Percentiles rank a stretch among this genome's conserved stretches.
phyloP scores from a whole-genome alignment of 768 basidiomycete genomes.

The Auricularia auricula-judae region DNA sequence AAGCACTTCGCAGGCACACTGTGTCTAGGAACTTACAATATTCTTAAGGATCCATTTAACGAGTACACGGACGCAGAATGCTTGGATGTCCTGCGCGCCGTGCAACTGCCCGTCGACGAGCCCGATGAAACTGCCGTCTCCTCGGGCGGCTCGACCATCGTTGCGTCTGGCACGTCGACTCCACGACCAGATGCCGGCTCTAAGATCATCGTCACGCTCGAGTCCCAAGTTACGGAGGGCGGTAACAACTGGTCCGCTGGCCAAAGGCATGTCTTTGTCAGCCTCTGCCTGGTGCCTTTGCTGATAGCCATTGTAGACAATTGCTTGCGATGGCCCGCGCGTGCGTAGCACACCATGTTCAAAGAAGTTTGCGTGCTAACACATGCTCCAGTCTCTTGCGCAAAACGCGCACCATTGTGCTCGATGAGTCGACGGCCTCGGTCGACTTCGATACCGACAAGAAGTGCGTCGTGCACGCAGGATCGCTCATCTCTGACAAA shows the following conservation, averaged over 20 bases:
- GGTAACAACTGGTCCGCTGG: conserved; percentile 33
- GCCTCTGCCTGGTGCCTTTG: too few relatives aligned
- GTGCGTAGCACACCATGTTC: not conserved
- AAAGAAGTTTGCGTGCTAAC: conserved; percentile 21
- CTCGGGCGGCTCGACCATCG: conserved; percentile 17
- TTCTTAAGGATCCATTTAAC: not conserved
- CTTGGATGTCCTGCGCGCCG: conserved; percentile 37
- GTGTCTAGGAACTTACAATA: too few relatives aligned
- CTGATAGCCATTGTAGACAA: conserved; percentile 16
- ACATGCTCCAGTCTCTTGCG: conserved; percentile 18
- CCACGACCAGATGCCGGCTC: not conserved
- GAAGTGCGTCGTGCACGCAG: conserved; percentile 1
- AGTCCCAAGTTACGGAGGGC: conserved; percentile 26
- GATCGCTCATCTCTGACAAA: conserved; percentile 7
- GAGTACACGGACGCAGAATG: conserved; percentile 45
- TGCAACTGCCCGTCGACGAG: conserved; percentile 8
- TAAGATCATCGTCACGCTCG: conserved; percentile 4
- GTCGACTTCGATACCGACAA: not conserved
- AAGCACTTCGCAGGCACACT: conserved; percentile 6
- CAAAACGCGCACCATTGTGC: conserved; percentile 13
- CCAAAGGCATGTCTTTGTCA: conserved; percentile 23
- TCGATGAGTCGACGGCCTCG: conserved; percentile 13
- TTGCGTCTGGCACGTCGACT: not conserved
- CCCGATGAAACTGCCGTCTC: conserved; percentile 21
- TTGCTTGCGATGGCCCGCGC: conserved; percentile 17